Percentiles rank a stretch among this genome's conserved stretches.
These are phyloP conservation scores for Polytrichum commune DNA, from an alignment of 225 moss, liverwort and hornwort genomes.

Conservation along the genomic window DNA sequence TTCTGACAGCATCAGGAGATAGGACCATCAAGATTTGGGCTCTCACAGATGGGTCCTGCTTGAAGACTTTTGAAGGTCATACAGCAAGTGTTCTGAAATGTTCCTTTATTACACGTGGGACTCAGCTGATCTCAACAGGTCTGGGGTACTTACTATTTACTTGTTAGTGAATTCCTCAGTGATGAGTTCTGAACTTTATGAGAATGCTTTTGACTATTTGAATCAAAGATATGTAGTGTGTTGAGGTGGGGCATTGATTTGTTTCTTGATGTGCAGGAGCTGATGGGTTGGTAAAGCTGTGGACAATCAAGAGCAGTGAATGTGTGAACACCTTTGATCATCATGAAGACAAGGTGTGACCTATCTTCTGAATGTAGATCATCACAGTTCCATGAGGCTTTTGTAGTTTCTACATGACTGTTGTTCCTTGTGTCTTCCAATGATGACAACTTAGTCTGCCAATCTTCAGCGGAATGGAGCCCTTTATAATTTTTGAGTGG, in stretches of 20 bases:
- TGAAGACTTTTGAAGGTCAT: constrained; percentile 95
- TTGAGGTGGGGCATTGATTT: constrained; percentile 3
- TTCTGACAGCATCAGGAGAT: constrained; percentile 88
- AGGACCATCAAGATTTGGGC: constrained; percentile 98
- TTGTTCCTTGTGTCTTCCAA: too few species aligned
- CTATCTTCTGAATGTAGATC: too few species aligned
- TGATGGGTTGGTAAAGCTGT: constrained; percentile 92
- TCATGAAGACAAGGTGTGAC: constrained; percentile 88
- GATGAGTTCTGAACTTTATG: too few species aligned
- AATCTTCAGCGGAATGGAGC: too few species aligned
- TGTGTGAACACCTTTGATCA: constrained; percentile 95
- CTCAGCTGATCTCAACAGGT: constrained; percentile 92
- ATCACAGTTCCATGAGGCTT: too few species aligned
- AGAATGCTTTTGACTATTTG: too few species aligned
- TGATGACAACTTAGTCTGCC: too few species aligned
- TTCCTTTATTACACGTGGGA: constrained; percentile 85
- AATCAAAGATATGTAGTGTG: background rate
- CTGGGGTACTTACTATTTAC: background rate
- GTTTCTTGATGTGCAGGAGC: constrained; percentile 54
- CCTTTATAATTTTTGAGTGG: background rate
- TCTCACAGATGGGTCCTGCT: constrained; percentile 85
- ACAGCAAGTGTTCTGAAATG: constrained; percentile 94
- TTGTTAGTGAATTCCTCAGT: too few species aligned
- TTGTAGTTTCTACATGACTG: too few species aligned
- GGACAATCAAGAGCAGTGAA: constrained; percentile 94